phyloP scores from a whole-genome alignment of 768 basidiomycete genomes.

The Coprinellus micaceus region DNA sequence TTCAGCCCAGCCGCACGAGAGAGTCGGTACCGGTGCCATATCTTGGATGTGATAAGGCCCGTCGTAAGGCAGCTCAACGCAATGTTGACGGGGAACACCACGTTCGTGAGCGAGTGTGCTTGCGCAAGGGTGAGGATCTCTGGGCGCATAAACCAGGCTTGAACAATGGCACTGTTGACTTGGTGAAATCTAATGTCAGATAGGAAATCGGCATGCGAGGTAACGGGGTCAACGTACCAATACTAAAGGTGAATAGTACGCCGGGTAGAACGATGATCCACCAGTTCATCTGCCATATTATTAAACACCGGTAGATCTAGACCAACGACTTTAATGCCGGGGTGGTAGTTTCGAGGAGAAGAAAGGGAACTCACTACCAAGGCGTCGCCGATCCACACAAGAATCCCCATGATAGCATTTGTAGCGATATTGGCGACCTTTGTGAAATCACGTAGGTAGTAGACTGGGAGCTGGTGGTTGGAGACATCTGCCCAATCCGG shows the following conservation, averaged over 20 bases:
- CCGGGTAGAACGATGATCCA: neutral
- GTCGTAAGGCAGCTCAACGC: neutral
- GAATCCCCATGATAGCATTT: neutral
- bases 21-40: neutral
- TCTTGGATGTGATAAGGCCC: neutral
- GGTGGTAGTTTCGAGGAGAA: neutral
- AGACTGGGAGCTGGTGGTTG: neutral
- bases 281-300: slow-evolving; percentile 4
- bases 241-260: neutral
- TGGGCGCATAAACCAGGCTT: neutral
- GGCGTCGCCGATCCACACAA: too few relatives aligned
- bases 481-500: too few relatives aligned
- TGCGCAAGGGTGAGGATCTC: too few relatives aligned
- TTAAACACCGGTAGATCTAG: slow-evolving; percentile 5
- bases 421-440: neutral
- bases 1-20: neutral
- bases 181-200: neutral
- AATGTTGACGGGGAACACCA: neutral
- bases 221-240: too few relatives aligned
- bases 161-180: neutral
- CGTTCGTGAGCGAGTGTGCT: neutral
- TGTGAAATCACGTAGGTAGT: neutral
- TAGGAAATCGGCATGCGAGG: neutral
- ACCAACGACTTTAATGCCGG: neutral
- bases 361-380: neutral